phyloP scores from a whole-genome alignment of 768 basidiomycete species.

The Tricholoma bakamatsutake region DNA sequence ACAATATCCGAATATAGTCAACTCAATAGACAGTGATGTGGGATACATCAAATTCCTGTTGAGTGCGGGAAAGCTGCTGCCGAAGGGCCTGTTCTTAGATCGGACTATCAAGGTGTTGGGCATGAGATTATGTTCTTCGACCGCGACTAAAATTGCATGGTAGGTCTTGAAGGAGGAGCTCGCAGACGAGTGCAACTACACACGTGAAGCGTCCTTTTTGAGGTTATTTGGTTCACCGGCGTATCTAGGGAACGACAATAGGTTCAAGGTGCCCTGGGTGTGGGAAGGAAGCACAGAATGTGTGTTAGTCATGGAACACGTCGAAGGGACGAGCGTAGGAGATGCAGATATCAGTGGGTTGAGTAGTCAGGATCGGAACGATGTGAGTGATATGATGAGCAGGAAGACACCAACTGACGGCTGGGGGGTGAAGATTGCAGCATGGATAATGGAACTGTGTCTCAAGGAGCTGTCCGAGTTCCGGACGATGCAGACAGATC shows the following conservation, averaged over 20 bases:
- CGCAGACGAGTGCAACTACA: constrained; percentile 89
- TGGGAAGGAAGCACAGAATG: constrained; percentile 76
- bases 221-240: constrained; percentile 48
- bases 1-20: constrained; percentile 89
- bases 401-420: neutral
- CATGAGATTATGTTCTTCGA: neutral
- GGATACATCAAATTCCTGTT: constrained; percentile 80
- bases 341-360: constrained; percentile 50
- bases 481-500: constrained; percentile 95
- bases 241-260: constrained; percentile 47
- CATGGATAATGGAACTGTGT: constrained; percentile 77
- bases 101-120: constrained; percentile 65
- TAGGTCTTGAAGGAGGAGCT: constrained; percentile 88
- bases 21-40: constrained; percentile 84
- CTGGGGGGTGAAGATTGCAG: constrained; percentile 62
- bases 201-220: constrained; percentile 72
- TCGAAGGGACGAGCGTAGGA: constrained; percentile 78
- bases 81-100: constrained; percentile 86
- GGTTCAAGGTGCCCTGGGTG: constrained; percentile 84
- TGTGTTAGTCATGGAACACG: constrained; percentile 87
- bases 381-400: constrained; percentile 39
- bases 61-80: constrained; percentile 74
- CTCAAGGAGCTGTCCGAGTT: constrained; percentile 88
- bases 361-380: constrained; percentile 60
- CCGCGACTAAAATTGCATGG: neutral